These are phyloP conservation scores for Pichia sp. DNA, from an alignment of 1,139 yeast genomes.

Conservation along the genomic window DNA sequence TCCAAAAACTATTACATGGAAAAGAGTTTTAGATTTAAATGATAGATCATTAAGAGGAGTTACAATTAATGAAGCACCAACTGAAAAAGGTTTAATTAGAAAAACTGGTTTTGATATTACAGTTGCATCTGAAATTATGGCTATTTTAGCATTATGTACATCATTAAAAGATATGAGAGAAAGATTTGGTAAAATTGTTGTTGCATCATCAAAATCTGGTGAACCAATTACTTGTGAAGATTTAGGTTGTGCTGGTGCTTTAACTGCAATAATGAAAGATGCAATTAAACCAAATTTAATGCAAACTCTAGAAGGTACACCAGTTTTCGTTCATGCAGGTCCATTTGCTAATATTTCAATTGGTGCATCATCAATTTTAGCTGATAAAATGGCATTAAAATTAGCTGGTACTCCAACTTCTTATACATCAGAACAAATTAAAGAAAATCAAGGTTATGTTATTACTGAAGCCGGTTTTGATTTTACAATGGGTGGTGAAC, in stretches of 20 bases:
- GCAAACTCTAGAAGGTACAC: constrained; percentile 98
- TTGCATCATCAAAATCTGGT: constrained; percentile 76
- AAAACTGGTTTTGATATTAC: constrained; percentile 94
- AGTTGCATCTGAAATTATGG: constrained; percentile 98
- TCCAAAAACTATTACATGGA: constrained; percentile 92
- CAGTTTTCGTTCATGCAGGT: constrained; percentile 97
- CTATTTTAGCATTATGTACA: constrained; percentile 84
- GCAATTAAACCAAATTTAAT: constrained; percentile 95
- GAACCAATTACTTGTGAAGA: constrained; percentile 95
- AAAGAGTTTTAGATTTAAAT: constrained; percentile 93
- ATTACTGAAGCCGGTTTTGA: constrained; percentile 98
- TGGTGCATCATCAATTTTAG: constrained; percentile 92
- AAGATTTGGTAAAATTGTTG: constrained; percentile 86
- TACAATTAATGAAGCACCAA: constrained; percentile 89
- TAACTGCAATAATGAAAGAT: constrained; percentile 91
- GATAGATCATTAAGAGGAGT: constrained; percentile 90
- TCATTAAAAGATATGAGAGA: constrained; percentile 82
- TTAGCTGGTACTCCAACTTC: constrained; percentile 46
- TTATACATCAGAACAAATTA: constrained; percentile 37
- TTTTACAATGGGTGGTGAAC: constrained; percentile 99
- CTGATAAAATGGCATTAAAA: constrained; percentile 93
- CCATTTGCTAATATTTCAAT: constrained; percentile 97
- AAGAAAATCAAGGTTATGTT: constrained; percentile 76
- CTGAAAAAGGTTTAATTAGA: constrained; percentile 87
- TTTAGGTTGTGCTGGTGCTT: constrained; percentile 95